These are phyloP conservation scores for Candida mesenterica DNA, from an alignment of 1,139 yeast genomes.

Conservation along the genomic window DNA sequence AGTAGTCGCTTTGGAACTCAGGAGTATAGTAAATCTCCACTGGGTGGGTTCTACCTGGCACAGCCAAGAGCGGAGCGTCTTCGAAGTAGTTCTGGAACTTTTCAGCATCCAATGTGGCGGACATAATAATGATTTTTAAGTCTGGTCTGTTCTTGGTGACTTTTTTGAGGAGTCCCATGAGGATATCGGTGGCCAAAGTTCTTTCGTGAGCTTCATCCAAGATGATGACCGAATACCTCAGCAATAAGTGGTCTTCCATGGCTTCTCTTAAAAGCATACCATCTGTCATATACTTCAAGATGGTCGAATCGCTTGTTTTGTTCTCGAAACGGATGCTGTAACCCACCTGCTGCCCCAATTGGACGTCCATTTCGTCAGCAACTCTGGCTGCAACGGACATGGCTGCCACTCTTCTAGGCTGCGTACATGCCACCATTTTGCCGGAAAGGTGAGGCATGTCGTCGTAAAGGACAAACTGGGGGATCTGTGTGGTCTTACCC, in stretches of 20 bases:
- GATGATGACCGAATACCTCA: conserved; percentile 82
- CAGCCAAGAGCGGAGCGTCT: conserved; percentile 91
- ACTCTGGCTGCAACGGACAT: conserved; percentile 97
- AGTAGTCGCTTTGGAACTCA: conserved; percentile 89
- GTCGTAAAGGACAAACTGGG: conserved; percentile 91
- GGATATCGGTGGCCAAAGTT: conserved; percentile 92
- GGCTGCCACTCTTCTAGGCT: conserved; percentile 97
- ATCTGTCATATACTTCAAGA: conserved; percentile 95
- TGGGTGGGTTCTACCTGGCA: conserved; percentile 97
- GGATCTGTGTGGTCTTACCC: conserved; percentile 96
- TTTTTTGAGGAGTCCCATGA: conserved; percentile 92
- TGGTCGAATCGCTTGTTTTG: conserved; percentile 74
- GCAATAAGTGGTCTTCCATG: conserved; percentile 88
- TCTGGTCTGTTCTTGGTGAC: conserved; percentile 79
- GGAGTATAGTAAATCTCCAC: conserved; percentile 97
- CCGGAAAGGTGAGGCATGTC: conserved; percentile 84
- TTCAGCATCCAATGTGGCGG: conserved; percentile 96
- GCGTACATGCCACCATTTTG: conserved; percentile 90
- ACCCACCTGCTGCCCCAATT: conserved; percentile 89
- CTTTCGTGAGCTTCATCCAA: conserved; percentile 98
- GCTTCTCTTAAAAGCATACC: conserved; percentile 98
- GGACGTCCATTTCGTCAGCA: conserved; percentile 93
- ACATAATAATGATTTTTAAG: conserved; percentile 89
- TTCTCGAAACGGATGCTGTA: conserved; percentile 92
- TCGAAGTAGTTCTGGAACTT: conserved; percentile 88